Base-by-base conservation (phyloP, 2,329 filamentous ascomycete species). In the Magnaporthiopsis poae region DNA sequence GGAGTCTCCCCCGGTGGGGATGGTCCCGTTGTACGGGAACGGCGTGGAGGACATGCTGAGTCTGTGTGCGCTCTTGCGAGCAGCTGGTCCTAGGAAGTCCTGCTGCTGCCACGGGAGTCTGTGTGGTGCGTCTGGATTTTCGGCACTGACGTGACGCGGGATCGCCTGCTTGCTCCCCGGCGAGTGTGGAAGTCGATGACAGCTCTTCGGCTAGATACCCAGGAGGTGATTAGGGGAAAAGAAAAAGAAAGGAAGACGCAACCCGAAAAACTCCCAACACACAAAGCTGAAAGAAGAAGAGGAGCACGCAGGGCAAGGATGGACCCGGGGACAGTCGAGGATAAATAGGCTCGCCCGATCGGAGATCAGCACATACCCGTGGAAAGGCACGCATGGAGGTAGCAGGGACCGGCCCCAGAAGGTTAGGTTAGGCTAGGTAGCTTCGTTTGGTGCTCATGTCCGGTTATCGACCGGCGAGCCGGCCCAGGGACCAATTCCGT, bases 1-100 rank as follows among this genome's bases (percentile, higher is more conserved):
- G 36, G 82, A 82, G 75, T 82, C 82, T 67, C 84, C 84, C 69
- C 78, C 76, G 68, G 73, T 84, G 78, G 73, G 83, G 36, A 72
- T 72, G 66, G 80, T 83, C 74, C 83, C 84, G 72, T 82, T 83
- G 76, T 85, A 86, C 67, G 73, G 74, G 62, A 75, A 66, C 66
- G 74, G 70, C 13, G 72, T 71, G 66, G 74, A 70, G 66, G 75
- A 77, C 77, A 78, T 78, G 67, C 18, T 65, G 65, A 65, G 65
- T 21, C 21, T 64, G 60, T 65, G 59, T 62, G 29, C 27, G 25
- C 35, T 33, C 5, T 25, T 25, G 21, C 46, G 46, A 56, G 46
- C 46, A n/a, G 4, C n/a, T 1, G 5, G 46, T 21, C 46, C 0
- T n/a, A 25, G 21, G 8, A 5, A 31, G 46, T n/a, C 46, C n/a